Base-by-base conservation (phyloP, 352 stramenopile genomes). In the Globisporangium solare region DNA sequence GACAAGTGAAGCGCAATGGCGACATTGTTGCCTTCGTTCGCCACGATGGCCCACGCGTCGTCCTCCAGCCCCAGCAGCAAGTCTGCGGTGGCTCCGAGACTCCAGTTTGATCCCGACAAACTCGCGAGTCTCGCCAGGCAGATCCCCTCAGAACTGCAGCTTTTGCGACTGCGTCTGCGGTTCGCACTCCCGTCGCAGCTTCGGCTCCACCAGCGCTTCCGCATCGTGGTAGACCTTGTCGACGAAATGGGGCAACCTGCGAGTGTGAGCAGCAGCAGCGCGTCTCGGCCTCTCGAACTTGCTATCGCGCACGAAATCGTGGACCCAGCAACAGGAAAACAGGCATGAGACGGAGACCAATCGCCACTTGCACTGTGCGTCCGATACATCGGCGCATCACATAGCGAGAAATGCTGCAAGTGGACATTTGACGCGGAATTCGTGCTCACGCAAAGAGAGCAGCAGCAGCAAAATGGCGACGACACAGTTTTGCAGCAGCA, bases 171-270 rank as follows among this genome's bases (percentile, higher is more conserved):
- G 51, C 70, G 77, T 3, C 56, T 85, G 17, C 77, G 77, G 35
- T 82, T 83, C 51, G 70, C 66, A 1, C 47, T 73, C 11, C 73
- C 73, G 1, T 45, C 24, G n/a, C 15, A 7, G 13, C 51, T 85
- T 0, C 5, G n/a, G 17, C 2, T 65, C 18, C 67, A 54, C 31
- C 45, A 71, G 37, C 48, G 40, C 20, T 76, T 88, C 52, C 63
- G 62, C 10, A 17, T 84, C 12, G 57, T 63, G 10, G 51, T 86
- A 15, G 77, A 86, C 21, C 24, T 86, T 0, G 73, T 86, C 14
- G 65, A 88, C 51, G 77, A 88, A 60, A 84, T 82, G 74, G 74
- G 74, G 12, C 70, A 81, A 53, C 47, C 66, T 0, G 49, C 61
- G 14, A 15, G 48, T 15, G 6, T 46, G 15, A 31, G 17, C 2